Evolutionary conservation across 352 stramenopile genomes (phyloP).

Genomic region (Phytopythium delawarense): DNA sequence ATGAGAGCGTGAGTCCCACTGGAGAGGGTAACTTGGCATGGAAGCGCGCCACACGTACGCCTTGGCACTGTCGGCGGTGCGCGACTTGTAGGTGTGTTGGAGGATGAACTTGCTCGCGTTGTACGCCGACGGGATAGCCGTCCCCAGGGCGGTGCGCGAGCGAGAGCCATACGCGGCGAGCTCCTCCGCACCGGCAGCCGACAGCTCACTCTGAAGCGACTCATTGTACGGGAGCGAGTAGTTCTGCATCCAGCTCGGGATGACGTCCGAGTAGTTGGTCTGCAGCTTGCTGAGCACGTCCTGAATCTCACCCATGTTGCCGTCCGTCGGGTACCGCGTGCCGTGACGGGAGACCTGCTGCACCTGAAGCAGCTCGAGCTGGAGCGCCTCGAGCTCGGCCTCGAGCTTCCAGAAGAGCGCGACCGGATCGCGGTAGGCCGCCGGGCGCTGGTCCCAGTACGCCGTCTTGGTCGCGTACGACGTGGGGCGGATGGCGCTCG

Average conservation of each 20-base stretch:
- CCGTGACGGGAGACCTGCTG: constrained; percentile 62
- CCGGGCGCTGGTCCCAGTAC: constrained; percentile 46
- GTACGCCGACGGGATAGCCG: constrained; percentile 16
- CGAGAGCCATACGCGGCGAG: constrained; percentile 37
- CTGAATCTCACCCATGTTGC: constrained; percentile 43
- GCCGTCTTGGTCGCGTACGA: constrained; percentile 56
- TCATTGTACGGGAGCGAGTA: constrained; percentile 64
- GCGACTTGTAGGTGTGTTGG: constrained; percentile 54
- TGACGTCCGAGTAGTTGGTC: constrained; percentile 24
- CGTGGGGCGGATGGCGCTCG: constrained; percentile 6
- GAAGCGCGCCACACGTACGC: constrained; percentile 25
- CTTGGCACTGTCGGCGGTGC: constrained; percentile 50
- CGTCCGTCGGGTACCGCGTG: constrained; percentile 55
- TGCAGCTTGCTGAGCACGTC: constrained; percentile 37
- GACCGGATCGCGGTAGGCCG: constrained; percentile 5
- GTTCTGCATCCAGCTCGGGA: constrained; percentile 47
- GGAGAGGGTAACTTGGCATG: not conserved
- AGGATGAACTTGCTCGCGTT: constrained; percentile 32
- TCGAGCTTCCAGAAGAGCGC: constrained; percentile 20
- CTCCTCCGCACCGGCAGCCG: constrained; percentile 28
- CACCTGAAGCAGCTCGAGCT: constrained; percentile 57
- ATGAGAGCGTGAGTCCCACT: not conserved
- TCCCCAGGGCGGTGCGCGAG: constrained; percentile 16
- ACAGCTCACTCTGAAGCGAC: constrained; percentile 33
- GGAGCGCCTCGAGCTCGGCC: constrained; percentile 13